These are phyloP conservation scores for Fusarium sp. DNA, from an alignment of 2,329 filamentous ascomycete genomes.

Conservation along the genomic window DNA sequence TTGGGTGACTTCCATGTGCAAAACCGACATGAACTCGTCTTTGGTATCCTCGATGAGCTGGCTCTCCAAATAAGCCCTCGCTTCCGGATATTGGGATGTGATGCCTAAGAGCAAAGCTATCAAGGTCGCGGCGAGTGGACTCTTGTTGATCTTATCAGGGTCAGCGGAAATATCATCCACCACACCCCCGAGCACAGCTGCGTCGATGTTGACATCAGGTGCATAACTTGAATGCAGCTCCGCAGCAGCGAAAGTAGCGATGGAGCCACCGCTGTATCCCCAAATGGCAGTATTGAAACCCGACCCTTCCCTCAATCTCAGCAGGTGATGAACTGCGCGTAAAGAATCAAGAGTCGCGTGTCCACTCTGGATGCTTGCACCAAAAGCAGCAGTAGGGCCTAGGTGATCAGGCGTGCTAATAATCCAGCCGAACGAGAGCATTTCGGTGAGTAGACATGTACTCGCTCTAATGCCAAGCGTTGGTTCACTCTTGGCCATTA, in stretches of 20 bases:
- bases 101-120: conserved; percentile 34
- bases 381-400: conserved; percentile 58
- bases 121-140: conserved; percentile 22
- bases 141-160: conserved; percentile 32
- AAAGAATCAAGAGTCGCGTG: conserved; percentile 58
- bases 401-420: conserved; percentile 58
- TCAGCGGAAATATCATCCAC: conserved; percentile 33
- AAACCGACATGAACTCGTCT: conserved; percentile 21
- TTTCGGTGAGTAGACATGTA: conserved; percentile 10
- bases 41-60: conserved; percentile 14
- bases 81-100: conserved; percentile 35
- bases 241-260: conserved; percentile 31
- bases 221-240: conserved; percentile 39
- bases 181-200: conserved; percentile 34
- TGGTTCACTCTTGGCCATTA: conserved; percentile 15
- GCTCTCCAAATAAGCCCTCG: conserved; percentile 25
- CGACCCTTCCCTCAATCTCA: background rate
- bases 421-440: conserved; percentile 32
- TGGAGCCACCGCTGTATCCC: conserved; percentile 43
- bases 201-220: conserved; percentile 21
- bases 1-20: conserved; percentile 8
- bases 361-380: conserved; percentile 54
- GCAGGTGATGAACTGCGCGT: conserved; percentile 51
- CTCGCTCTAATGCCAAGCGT: conserved; percentile 27
- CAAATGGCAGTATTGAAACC: conserved; percentile 20